phyloP scores from a whole-genome alignment of 2,329 filamentous ascomycete species.

The Neoarthrinium moseri region DNA sequence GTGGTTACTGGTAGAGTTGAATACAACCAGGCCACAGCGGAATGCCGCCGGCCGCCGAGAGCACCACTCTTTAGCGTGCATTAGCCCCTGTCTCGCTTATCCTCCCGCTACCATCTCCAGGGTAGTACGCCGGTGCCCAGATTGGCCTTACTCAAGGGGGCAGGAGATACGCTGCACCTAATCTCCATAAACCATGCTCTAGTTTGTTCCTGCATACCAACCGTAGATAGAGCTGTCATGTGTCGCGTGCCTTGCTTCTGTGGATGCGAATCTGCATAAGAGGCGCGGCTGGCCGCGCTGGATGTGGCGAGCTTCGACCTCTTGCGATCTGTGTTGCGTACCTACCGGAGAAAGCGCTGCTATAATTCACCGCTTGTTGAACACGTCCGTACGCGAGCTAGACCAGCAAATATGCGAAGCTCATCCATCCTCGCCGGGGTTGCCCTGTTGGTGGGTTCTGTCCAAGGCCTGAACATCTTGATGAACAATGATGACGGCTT shows the following conservation, averaged over 20 bases:
- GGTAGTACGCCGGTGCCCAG: conserved; percentile 1
- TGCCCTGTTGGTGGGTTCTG: not conserved
- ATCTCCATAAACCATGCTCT: not conserved
- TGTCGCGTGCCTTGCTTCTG: conserved; percentile 3
- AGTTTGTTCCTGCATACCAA: conserved; percentile 8
- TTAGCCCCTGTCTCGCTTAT: not conserved
- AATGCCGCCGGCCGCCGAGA: not conserved
- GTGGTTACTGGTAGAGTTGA: not conserved
- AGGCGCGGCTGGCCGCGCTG: not conserved
- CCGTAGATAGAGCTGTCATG: not conserved
- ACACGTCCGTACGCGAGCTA: not conserved
- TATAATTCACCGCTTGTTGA: not conserved
- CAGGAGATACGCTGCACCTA: conserved; percentile 3
- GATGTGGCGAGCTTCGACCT: not conserved
- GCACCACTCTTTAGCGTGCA: not conserved
- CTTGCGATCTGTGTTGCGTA: not conserved
- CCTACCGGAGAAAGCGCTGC: not conserved
- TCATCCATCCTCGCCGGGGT: not conserved
- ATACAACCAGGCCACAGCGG: not conserved
- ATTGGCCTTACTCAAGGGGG: not conserved
- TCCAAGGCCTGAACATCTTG: conserved; percentile 6
- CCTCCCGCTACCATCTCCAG: not conserved
- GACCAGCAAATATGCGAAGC: not conserved
- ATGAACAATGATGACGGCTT: conserved; percentile 38
- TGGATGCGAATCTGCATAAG: not conserved